Base-by-base conservation (phyloP, 202 grass and related monocot species). In the Musa balbisiana region DNA sequence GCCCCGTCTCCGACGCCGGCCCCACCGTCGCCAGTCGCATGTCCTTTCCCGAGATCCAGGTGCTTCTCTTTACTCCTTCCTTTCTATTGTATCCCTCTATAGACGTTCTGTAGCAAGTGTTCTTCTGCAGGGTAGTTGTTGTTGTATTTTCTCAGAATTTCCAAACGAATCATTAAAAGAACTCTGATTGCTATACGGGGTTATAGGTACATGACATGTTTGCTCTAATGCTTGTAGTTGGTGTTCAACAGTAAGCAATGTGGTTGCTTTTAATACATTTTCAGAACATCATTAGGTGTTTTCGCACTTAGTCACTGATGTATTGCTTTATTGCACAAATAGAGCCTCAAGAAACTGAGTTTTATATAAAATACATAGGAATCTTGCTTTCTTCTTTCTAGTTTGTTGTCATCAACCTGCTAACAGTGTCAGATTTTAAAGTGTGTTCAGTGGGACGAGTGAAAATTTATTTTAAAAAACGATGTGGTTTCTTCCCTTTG, bases 41-140 rank as follows among this genome's bases (percentile, higher is more conserved):
- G 84, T 81, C 86, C 43, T 86, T 97, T 49, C 84, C 78, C 16
- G 84, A 91, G 64, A 91, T 91, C 80, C 86, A 93, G 90, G 93
- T 97, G 11, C 23, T 64, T 79, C 53, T 17, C 27, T 43, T 60
- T 58, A 0, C 0, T 69, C 20, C 19, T 13, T 33, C 64, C 49
- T 64, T 65, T 64, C 21, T 17, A 29, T 69, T 49, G 15, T 55
- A 23, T 24, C 5, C 11, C 52, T 54, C 27, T 55, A 53, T 73
- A 26, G 6, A 19, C 5, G 19, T 33, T 10, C 50, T 8, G 16
- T n/a, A 43, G 29, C 19, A 69, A 49, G 29, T 13, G 66, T 69
- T 69, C 11, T 19, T 50, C 6, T 69, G 10, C 10, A 14, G 16
- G n/a, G 15, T 5, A 58, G 16, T 58, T 56, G 10, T 16, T 16